Evolutionary conservation across 805 yeast species (phyloP), one percentile per base, ranked within the genome.

Genomic region (Candida wancherniae): DNA sequence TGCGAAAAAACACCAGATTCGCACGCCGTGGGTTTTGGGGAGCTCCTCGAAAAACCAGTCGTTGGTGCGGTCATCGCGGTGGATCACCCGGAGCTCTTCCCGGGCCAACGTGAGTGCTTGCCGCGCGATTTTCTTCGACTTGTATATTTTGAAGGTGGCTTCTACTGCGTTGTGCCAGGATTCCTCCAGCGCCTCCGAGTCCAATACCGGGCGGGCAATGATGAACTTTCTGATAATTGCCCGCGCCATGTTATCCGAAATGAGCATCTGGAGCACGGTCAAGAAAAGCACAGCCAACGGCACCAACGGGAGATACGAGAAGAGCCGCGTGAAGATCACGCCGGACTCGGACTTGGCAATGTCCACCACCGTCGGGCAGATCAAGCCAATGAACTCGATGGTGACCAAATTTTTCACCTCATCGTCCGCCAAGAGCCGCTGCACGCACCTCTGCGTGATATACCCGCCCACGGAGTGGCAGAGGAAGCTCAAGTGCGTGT

Each of bases 391-490:
- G 33, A 74, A 66, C 30, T 50, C 54, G 19, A 75, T 55, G 4
- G 55, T 39, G 17, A 58, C 42, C 12, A 46, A 39, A 2, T 43
- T 44, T 2, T 48, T 33, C 18, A 62, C 28, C 9, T 40, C 51
- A 1, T 37, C 24, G 26, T 58, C 63, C 15, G 43, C 40, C 6
- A 42, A 23, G 20, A 63, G 36, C 18, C 43, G 34, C 15, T 55
- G 46, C 1, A 73, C 60, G 2, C 75, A 61, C 26, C 81, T 52
- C 50, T 82, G 87, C 3, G 64, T 51, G 25, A 83, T 59, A 62
- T 72, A 83, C 5, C 77, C 66, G 2, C 94, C 94, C 9, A 82
- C 73, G 0, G 90, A 81, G 50, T 83, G 94, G 13, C 85, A 80
- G 43, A 79, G 52, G 14, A 80, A 57, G 29, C 60, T 56, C 6